A percentile compares a stretch with the other conserved stretches of the same genome.
Conservation (phyloP, 495 filamentous ascomycete genomes). For the Cladorrhinum samala region DNA sequence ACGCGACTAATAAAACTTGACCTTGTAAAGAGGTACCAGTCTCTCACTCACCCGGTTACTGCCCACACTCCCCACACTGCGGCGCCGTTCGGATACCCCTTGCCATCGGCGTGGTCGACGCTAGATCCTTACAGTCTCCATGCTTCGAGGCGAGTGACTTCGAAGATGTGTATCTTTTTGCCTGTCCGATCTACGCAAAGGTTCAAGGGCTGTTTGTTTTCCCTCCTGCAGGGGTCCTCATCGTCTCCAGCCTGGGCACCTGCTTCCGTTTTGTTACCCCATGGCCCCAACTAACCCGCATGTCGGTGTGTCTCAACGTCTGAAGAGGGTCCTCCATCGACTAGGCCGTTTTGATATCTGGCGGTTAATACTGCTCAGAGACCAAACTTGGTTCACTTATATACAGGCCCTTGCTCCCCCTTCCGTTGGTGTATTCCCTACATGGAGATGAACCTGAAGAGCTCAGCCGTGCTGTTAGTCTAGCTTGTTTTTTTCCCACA, state of each 20-base stretch:
- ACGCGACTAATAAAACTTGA: constrained; percentile 17
- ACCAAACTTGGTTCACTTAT: constrained; percentile 7
- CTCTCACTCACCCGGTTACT: constrained; percentile 10
- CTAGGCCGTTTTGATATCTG: constrained; percentile 12
- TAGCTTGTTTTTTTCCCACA: not conserved
- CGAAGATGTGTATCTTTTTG: constrained; percentile 9
- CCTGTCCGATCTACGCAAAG: constrained; percentile 1
- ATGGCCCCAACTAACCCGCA: not conserved
- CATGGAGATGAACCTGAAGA: not conserved
- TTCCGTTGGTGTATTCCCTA: not conserved
- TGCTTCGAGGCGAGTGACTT: constrained; percentile 13
- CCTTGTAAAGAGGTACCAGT: not conserved
- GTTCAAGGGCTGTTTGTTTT: constrained; percentile 2
- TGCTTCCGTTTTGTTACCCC: constrained; percentile 9
- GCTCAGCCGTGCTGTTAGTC: constrained; percentile 13
- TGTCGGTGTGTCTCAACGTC: not conserved
- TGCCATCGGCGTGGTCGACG: constrained; percentile 8
- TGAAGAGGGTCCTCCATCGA: constrained; percentile 7
- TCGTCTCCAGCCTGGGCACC: constrained; percentile 4
- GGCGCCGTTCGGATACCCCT: constrained; percentile 27
- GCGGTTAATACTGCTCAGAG: constrained; percentile 21
- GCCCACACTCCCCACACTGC: constrained; percentile 23
- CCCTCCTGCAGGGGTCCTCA: not conserved
- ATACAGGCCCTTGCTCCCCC: constrained; percentile 8
- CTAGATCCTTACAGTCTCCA: constrained; percentile 4